These are phyloP conservation scores for Houttuynia cordata DNA, from an alignment of 164 flowering plant species.

Conservation along the genomic window DNA sequence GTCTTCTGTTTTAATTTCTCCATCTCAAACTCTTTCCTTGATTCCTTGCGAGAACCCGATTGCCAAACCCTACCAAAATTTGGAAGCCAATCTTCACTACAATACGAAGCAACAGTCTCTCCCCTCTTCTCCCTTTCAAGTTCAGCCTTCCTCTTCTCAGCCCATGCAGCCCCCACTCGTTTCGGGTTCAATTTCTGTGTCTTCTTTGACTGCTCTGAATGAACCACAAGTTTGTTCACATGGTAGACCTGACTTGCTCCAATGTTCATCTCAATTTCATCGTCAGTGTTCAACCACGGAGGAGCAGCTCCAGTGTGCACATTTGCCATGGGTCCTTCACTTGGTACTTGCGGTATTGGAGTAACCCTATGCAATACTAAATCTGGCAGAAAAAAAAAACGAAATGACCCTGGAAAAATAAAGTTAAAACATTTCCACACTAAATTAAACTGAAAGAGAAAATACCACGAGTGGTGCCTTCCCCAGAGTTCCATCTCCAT, in stretches of 20 bases:
- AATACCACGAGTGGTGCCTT: background rate
- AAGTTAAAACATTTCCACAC: background rate
- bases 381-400: background rate
- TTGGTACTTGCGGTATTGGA: constrained; percentile 16
- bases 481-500: background rate
- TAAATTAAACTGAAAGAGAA: background rate
- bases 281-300: constrained; percentile 59
- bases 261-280: constrained; percentile 20
- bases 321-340: constrained; percentile 33
- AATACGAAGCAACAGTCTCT: constrained; percentile 29
- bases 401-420: background rate
- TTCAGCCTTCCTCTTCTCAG: constrained; percentile 77
- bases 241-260: constrained; percentile 6
- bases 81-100: constrained; percentile 81
- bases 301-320: constrained; percentile 93
- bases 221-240: constrained; percentile 7
- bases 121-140: constrained; percentile 84
- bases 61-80: constrained; percentile 98
- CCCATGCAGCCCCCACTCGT: constrained; percentile 98
- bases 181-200: constrained; percentile 59
- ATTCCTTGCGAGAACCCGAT: constrained; percentile 82
- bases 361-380: constrained; percentile 34
- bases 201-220: constrained; percentile 21
- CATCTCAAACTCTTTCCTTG: constrained; percentile 69
- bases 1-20: constrained; percentile 27